Percentiles rank a stretch among this genome's conserved stretches.
Evolutionary conservation across 2,329 filamentous ascomycete species (phyloP).

Genomic region (Endothia cerciana): DNA sequence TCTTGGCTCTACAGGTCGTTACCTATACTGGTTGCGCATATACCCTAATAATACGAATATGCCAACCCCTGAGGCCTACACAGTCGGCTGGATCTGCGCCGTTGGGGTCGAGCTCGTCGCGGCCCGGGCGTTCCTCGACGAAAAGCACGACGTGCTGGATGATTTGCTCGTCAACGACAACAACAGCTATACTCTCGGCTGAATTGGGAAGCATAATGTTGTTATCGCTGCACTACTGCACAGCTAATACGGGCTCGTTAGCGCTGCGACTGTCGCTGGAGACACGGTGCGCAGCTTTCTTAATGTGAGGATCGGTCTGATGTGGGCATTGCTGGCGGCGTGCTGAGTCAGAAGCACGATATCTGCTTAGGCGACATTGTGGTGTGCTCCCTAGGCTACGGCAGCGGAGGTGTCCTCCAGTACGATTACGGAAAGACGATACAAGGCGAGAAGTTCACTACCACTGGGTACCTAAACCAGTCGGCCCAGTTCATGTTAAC

Average conservation of each 20-base stretch:
- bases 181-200: slow-evolving; percentile 39
- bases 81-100: slow-evolving; percentile 27
- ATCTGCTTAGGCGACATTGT: slow-evolving; percentile 42
- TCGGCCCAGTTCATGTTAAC: neutral
- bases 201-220: slow-evolving; percentile 40
- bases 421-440: too few species aligned
- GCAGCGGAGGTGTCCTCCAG: slow-evolving; percentile 34
- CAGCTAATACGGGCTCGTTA: slow-evolving; percentile 35
- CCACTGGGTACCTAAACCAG: neutral
- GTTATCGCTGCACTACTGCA: slow-evolving; percentile 37
- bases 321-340: slow-evolving; percentile 43
- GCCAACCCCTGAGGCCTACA: slow-evolving; percentile 9
- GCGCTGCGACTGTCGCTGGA: slow-evolving; percentile 36
- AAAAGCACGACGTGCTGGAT: neutral
- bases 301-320: slow-evolving; percentile 37
- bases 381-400: slow-evolving; percentile 33
- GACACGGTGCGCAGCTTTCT: slow-evolving; percentile 39
- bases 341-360: slow-evolving; percentile 33
- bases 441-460: neutral
- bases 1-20: too few species aligned
- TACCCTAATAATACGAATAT: too few species aligned
- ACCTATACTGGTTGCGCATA: too few species aligned
- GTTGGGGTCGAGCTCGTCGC: slow-evolving; percentile 12
- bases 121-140: slow-evolving; percentile 17
- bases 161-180: slow-evolving; percentile 31